Conservation (phyloP, 139 green algal species). For the Chlamydomonas incerta region DNA sequence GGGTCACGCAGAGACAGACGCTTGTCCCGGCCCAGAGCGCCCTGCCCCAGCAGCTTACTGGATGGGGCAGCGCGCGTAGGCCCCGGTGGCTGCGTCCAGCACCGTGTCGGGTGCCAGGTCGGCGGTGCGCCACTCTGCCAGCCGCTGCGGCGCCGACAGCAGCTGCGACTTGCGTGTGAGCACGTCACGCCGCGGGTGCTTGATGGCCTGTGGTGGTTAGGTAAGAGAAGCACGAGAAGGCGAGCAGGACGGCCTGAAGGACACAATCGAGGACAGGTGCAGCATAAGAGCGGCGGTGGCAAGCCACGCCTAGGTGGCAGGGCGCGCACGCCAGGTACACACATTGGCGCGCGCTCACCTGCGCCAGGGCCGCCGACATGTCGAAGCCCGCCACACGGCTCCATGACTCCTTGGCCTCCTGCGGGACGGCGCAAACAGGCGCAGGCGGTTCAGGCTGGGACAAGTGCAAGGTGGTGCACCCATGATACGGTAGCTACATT, state of each 20-base stretch:
- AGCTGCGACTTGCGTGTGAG: constrained; percentile 32
- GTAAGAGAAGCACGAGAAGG: no score
- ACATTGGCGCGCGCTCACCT: neutral
- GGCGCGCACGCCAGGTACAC: no score
- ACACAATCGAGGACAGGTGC: neutral
- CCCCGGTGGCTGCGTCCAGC: neutral
- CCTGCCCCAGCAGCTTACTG: neutral
- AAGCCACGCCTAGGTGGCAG: no score
- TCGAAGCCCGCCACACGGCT: constrained; percentile 7
- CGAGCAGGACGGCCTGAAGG: no score
- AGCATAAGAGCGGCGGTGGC: no score
- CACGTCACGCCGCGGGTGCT: constrained; percentile 28
- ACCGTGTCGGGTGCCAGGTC: neutral
- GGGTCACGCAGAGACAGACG: neutral
- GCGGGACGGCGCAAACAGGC: no score
- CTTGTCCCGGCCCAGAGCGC: neutral
- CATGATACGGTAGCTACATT: no score
- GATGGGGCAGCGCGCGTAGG: constrained; percentile 20
- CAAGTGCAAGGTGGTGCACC: no score
- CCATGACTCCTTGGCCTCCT: constrained; percentile 32
- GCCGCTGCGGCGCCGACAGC: constrained; percentile 4
- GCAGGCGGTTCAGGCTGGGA: no score
- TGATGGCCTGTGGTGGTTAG: constrained; percentile 22
- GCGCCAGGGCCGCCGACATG: constrained; percentile 16
- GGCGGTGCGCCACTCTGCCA: neutral